These are phyloP conservation scores for Suillus hirtellus DNA, from an alignment of 768 basidiomycete genomes.

Conservation along the genomic window DNA sequence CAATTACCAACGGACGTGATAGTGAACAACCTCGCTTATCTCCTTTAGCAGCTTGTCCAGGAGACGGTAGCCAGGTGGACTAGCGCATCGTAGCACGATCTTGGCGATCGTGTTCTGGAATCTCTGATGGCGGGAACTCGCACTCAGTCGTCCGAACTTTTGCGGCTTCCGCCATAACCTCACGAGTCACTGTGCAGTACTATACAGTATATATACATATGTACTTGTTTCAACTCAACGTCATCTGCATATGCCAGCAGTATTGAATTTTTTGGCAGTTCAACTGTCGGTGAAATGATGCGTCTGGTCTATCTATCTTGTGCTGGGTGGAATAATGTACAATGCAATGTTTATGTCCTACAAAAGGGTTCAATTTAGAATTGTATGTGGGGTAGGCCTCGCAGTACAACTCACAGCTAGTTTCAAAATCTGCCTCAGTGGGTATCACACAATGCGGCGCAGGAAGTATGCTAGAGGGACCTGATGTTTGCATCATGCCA, in stretches of 20 bases:
- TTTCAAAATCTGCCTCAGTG: not conserved
- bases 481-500: not conserved
- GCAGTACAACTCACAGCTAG: not conserved
- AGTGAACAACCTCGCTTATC: not conserved
- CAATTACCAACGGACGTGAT: not conserved
- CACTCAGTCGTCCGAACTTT: not conserved
- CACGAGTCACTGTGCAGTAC: not conserved
- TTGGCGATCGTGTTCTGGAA: not conserved
- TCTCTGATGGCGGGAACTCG: not conserved
- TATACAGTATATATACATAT: not conserved
- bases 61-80: not conserved
- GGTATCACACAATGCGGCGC: not conserved
- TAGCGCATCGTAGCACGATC: not conserved
- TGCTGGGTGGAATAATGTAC: conserved; percentile 2
- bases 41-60: not conserved
- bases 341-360: conserved; percentile 5
- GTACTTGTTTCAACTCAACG: not conserved
- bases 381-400: not conserved
- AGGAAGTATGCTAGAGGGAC: not conserved
- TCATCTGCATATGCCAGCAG: not conserved
- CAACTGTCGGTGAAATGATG: not conserved
- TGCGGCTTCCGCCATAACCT: not conserved
- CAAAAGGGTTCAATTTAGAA: not conserved
- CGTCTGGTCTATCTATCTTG: not conserved
- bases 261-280: not conserved